phyloP scores from a whole-genome alignment of 768 basidiomycete genomes.

The Punctularia strigosozonata region DNA sequence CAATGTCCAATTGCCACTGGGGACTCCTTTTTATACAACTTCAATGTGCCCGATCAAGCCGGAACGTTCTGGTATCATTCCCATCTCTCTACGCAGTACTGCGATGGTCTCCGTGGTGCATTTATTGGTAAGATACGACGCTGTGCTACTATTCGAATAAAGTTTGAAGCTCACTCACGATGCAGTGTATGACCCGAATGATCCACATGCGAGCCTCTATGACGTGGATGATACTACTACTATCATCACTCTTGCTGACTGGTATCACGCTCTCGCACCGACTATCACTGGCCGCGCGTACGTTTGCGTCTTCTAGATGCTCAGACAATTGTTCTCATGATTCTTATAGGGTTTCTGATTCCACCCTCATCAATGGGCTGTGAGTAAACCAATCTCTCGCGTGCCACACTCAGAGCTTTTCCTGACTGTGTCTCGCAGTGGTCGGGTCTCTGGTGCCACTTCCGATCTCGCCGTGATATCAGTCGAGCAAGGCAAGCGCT shows the following conservation, averaged over 20 bases:
- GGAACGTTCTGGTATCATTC: slow-evolving; percentile 38
- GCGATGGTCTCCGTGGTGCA: slow-evolving; percentile 41
- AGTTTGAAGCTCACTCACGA: no score
- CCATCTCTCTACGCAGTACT: slow-evolving; percentile 38
- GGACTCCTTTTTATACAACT: slow-evolving; percentile 27
- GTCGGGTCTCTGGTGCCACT: neutral
- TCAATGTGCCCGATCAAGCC: slow-evolving; percentile 15
- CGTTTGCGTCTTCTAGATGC: no score
- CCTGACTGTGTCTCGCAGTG: no score
- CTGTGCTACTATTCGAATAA: no score
- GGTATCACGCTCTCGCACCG: no score
- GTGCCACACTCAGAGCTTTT: no score
- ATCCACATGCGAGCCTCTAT: slow-evolving; percentile 28
- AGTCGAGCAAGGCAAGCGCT: slow-evolving; percentile 1
- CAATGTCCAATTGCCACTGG: slow-evolving; percentile 23
- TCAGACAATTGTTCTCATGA: no score
- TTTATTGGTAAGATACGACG: no score
- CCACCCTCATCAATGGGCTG: slow-evolving; percentile 35
- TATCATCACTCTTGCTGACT: slow-evolving; percentile 31
- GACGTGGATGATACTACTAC: slow-evolving; percentile 37
- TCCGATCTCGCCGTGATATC: neutral
- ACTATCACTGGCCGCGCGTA: no score
- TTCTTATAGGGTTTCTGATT: slow-evolving; percentile 18
- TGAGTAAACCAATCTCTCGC: no score
- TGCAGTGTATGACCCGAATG: slow-evolving; percentile 20